phyloP scores from a whole-genome alignment of 2,329 filamentous ascomycete genomes.

The Byssothecium circinans region DNA sequence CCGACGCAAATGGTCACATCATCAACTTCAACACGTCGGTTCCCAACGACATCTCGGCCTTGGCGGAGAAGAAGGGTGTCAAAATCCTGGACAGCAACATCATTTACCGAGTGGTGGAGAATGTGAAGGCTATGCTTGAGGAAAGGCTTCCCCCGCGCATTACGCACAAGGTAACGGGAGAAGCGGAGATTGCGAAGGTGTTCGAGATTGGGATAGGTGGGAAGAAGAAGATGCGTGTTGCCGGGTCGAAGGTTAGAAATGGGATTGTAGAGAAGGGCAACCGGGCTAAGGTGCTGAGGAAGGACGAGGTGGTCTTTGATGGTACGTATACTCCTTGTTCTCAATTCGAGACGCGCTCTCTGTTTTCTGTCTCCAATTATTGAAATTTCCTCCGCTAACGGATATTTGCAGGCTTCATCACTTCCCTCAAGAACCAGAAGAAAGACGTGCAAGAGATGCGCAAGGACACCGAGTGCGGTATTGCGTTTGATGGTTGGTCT shows the following conservation, averaged over 20 bases:
- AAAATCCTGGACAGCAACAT: constrained; percentile 81
- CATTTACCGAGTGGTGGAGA: constrained; percentile 79
- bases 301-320: constrained; percentile 72
- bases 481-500: constrained; percentile 79
- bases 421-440: constrained; percentile 87
- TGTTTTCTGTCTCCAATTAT: neutral
- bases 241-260: constrained; percentile 85
- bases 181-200: constrained; percentile 80
- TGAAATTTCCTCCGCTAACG: constrained; percentile 6
- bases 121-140: constrained; percentile 68
- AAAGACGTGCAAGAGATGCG: constrained; percentile 87
- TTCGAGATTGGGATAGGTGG: constrained; percentile 84
- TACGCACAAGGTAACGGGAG: constrained; percentile 73
- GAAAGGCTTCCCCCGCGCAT: constrained; percentile 69
- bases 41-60: constrained; percentile 65
- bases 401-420: constrained; percentile 64
- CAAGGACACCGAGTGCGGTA: constrained; percentile 91
- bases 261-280: constrained; percentile 67
- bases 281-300: constrained; percentile 71
- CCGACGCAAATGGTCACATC: constrained; percentile 72
- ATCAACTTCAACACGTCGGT: constrained; percentile 83
- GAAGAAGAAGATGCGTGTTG: constrained; percentile 71
- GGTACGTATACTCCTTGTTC: no score
- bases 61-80: constrained; percentile 73
- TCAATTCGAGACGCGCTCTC: no score